Base-by-base conservation (phyloP, 306 rosid species). In the Acacia acuminata region DNA sequence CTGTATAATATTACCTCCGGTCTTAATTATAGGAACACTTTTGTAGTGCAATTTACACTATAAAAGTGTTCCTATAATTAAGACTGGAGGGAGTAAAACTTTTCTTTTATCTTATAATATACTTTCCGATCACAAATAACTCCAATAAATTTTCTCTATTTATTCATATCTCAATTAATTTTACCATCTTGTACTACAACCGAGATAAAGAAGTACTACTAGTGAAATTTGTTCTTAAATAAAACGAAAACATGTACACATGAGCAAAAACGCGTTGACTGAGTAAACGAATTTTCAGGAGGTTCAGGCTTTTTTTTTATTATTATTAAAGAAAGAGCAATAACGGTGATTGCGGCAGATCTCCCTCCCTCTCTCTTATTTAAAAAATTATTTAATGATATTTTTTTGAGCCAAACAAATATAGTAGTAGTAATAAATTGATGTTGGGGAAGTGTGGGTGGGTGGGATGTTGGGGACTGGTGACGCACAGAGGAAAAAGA, bases 401-500 rank as follows among this genome's bases (percentile, higher is more conserved):
- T 3, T 48, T 48, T 11, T 48, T 48, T 48, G 16, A 47, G 53
- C 53, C 15, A 48, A 48, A 4, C 53, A 48, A 48, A 48, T 48
- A 47, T 47, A 38, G 42, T 38, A 36, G 5, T 5, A 38, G 42
- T 38, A 38, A 38, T 48, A 14, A 48, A 48, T 48, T 48, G 7
- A 48, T 48, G 53, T 48, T 16, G 56, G 20, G n/a, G 60, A 53
- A 15, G 60, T 19, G 22, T 53, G 56, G 20, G n/a, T 51, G 7
- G 42, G 22, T 58, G 78, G 82, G 77, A 66, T 75, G 86, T 75
- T 71, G 82, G 79, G 45, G 5, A 48, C 19, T 14, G 53, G 53
- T 14, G 73, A 72, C 40, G 77, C 85, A 88, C 87, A 80, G 73
- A 4, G 15, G 50, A 47, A 47, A 3, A 47, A 1, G 7, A 5